Evolutionary conservation across 768 basidiomycete species (phyloP), one percentile per base, ranked within the genome.

Genomic region (Nidula microcarpa): DNA sequence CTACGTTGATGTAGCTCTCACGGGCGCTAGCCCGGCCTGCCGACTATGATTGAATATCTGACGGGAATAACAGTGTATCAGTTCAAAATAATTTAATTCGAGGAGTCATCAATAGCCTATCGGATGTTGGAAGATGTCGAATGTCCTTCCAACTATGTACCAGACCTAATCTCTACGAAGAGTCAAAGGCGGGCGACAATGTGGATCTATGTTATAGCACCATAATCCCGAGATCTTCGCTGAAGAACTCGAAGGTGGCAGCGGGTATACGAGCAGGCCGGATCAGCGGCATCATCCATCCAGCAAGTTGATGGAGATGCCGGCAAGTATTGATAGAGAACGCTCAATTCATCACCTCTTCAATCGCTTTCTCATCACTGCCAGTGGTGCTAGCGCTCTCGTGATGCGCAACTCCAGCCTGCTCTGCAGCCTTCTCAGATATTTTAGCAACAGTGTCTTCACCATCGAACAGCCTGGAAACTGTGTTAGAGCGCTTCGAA

Each of bases 381-480:
- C 49, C 35, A 23, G 49, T 52, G 39, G 47, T 51, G 39, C 55
- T 59, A 3, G 44, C 18, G 11, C 50, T 50, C 17, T 57, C 61
- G 33, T 52, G 39, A 6, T 64, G 56, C 2, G 55, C 33, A 18
- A 59, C 47, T 7, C 58, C 65, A 34, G 55, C 62, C 18, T 64
- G 54, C n/a, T 61, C 60, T 17, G 58, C 66, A 33, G 62, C 67
- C 23, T 55, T 60, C 36, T 58, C 65, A 4, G 65, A 37, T n/a
- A 79, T 71, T 49, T 56, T 60, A 9, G 68, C 60, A 23, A 77
- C 57, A 9, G 71, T 73, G 4, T 80, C 78, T 30, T 82, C 76
- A 37, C 82, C 83, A 58, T 86, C 84, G 68, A 86, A 86, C 50
- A 85, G 50, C 6, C 67, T 70, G 33, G 18, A 33, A 17, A 47